Evolutionary conservation across 2,329 filamentous ascomycete species (phyloP), one percentile per base, ranked within the genome.

Genomic region (Trichophyton schoenleinii): DNA sequence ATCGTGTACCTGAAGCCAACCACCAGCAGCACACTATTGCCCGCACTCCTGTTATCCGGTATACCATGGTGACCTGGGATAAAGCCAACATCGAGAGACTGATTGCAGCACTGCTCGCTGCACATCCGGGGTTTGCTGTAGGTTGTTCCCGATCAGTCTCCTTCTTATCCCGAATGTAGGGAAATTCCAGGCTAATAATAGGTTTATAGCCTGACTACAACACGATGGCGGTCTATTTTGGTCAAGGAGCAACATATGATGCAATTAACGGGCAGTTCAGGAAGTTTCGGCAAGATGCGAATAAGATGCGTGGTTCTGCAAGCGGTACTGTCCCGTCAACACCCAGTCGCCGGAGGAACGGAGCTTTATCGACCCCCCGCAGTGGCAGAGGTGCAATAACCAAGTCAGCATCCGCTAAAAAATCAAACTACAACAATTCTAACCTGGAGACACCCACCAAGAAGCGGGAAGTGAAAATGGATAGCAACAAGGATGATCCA

Each of bases 221-320:
- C 1, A 68, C 70, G 2, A 74, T 80, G 25, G 79, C 79, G 0
- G 65, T 67, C 1, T 68, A 77, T 59, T 81, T 77, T 64, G 78
- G 77, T 0, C 65, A 72, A 6, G 75, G 73, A 0, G 76, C 77
- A 0, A 80, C 76, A 0, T 79, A 79, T 68, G 71, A 80, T 63
- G 70, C 78, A 0, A 73, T 82, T 25, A 75, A 81, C 63, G 72
- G 73, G 49, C 74, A 73, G 2, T 74, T 81, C 41, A 75, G 77
- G 49, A 73, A 71, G 53, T 75, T 74, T 63, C 79, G 78, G 57
- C 74, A 74, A 57, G 57, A 69, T 0, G 77, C 78, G 0, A 67
- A 69, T 0, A 63, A 64, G 0, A 69, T 80, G 13, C 68, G 11
- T n/a, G 57, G 57, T n/a, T 6, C 72, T 4, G 66, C 68, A 1